Evolutionary conservation across 345 rosid species (phyloP), one percentile per base, ranked within the genome.

Genomic region (Hibiscus tridactylites): DNA sequence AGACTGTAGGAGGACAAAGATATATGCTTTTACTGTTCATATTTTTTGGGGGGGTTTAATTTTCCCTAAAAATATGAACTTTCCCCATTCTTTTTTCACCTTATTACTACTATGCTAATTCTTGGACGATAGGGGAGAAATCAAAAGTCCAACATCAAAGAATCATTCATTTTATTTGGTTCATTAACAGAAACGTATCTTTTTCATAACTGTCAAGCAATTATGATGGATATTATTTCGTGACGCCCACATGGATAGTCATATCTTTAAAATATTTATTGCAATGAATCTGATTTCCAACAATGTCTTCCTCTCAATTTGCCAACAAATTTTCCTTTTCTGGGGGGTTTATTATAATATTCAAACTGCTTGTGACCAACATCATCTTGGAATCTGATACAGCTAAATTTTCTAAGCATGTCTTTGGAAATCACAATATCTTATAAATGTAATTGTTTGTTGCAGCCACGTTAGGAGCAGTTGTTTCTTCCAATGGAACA

Each of bases 391-490:
- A 67, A 67, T 67, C 71, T 49, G 6, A 49, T 49, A 67, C 59
- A 49, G 71, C 71, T 67, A 47, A 47, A 47, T 46, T 26, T 53
- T 28, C 57, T 6, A 54, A 5, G 50, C 52, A 1, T 11, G 39
- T 33, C 15, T 71, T 42, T 61, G 42, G 29, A 49, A 28, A 9
- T 49, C 50, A 39, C 61, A 70, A 19, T 7, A 28, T 26, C 46
- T 19, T 9, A 12, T 49, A 64, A 70, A 44, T 47, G 54, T 21
- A 57, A 57, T 65, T 42, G 75, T 42, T 71, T 21, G 82, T 83
- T 80, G 88, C 71, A 70, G 79, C 77, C 87, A 87, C 90, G 88
- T 82, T 74, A 9, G 16, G 71, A 31, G 75, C 60, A 57, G 71
- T 70, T 78, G 84, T 76, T 77, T 73, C 74, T 67, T 61, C 24